Conservation (phyloP, 2,329 filamentous ascomycete genomes). For the Escovopsis weberi region DNA sequence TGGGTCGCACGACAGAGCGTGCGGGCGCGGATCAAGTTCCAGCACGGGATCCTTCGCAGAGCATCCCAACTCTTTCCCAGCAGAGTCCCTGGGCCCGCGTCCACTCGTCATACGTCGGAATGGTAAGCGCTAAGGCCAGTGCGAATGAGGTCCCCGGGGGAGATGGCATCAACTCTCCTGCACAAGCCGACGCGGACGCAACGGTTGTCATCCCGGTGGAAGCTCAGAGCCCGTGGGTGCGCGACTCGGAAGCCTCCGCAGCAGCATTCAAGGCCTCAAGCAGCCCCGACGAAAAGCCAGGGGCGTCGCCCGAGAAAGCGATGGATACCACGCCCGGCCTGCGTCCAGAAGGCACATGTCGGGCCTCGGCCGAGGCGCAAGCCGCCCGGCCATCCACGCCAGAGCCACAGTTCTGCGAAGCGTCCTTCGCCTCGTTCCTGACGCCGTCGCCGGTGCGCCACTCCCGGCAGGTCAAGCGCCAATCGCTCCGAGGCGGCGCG, state of each 20-base stretch:
- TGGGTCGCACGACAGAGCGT: not conserved
- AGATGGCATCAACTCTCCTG: not conserved
- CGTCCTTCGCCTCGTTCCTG: slow-evolving; percentile 38
- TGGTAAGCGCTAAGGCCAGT: not conserved
- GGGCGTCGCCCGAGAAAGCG: not conserved
- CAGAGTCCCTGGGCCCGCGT: not conserved
- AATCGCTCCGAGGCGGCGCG: slow-evolving; percentile 9
- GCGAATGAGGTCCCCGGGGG: not conserved
- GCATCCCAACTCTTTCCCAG: not conserved
- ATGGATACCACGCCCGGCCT: not conserved
- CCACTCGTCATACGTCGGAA: not conserved
- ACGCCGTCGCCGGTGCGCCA: slow-evolving; percentile 31
- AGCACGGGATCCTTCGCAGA: not conserved
- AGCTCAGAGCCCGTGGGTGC: slow-evolving; percentile 12
- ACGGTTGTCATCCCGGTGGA: not conserved
- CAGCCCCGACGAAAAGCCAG: no score
- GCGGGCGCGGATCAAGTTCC: not conserved
- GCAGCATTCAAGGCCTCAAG: not conserved
- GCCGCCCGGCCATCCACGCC: slow-evolving; percentile 22
- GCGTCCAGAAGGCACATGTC: not conserved
- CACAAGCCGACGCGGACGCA: not conserved
- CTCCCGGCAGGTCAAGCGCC: slow-evolving; percentile 6
- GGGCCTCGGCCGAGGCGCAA: not conserved
- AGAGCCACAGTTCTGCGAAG: slow-evolving; percentile 33
- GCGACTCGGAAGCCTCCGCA: not conserved